phyloP scores from a whole-genome alignment of 2,329 filamentous ascomycete species.

The Botrytis elliptica region DNA sequence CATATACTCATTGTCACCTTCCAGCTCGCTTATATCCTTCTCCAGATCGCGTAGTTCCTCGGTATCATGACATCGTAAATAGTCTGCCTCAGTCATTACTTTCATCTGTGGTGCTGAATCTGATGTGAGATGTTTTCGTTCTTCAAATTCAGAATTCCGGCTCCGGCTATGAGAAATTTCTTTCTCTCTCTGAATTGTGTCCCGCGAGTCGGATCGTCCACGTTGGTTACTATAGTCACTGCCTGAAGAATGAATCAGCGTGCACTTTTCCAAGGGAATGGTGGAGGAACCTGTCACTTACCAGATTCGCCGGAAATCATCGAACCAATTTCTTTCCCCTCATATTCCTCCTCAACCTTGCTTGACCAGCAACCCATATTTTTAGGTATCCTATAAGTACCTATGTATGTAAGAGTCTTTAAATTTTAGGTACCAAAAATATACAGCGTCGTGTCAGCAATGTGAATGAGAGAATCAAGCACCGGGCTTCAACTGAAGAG shows the following conservation, averaged over 20 bases:
- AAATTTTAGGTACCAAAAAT: background rate
- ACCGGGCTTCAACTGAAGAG: background rate
- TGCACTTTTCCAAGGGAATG: background rate
- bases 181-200: background rate
- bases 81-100: conserved; percentile 14
- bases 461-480: background rate
- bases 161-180: background rate
- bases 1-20: conserved; percentile 8
- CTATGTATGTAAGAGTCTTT: background rate
- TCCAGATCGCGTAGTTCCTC: background rate
- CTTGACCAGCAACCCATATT: conserved; percentile 14
- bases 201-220: background rate
- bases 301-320: background rate
- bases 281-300: background rate
- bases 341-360: background rate
- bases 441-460: background rate
- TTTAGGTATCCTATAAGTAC: background rate
- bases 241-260: background rate
- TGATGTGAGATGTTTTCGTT: background rate
- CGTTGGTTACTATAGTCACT: background rate
- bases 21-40: conserved; percentile 12
- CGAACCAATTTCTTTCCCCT: background rate
- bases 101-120: background rate
- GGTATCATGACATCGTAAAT: background rate
- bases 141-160: background rate